Conservation (phyloP, 1,139 yeast genomes). For the Protomyces macrosporus region DNA sequence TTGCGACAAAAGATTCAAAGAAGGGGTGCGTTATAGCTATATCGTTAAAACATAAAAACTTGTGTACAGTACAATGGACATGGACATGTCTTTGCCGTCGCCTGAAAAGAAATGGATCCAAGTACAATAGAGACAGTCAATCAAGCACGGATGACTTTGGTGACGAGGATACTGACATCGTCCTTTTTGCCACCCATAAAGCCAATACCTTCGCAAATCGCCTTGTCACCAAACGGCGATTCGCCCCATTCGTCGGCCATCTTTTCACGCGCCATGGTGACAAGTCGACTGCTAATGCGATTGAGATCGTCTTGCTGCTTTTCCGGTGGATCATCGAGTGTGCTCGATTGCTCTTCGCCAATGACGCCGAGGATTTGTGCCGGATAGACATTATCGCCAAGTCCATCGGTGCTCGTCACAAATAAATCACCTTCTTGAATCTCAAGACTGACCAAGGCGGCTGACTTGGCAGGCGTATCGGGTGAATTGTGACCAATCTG, state of each 20-base stretch:
- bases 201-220: slow-evolving; percentile 30
- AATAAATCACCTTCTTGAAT: slow-evolving; percentile 26
- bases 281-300: slow-evolving; percentile 15
- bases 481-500: slow-evolving; percentile 30
- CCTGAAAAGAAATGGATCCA: not conserved
- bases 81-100: not conserved
- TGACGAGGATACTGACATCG: slow-evolving; percentile 28
- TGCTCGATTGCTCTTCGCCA: slow-evolving; percentile 13
- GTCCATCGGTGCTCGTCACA: slow-evolving; percentile 30
- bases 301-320: slow-evolving; percentile 2
- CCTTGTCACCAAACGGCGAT: slow-evolving; percentile 30
- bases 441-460: slow-evolving; percentile 7
- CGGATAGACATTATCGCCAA: slow-evolving; percentile 30
- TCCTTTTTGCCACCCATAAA: slow-evolving; percentile 30
- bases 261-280: slow-evolving; percentile 24
- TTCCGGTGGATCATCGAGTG: not conserved
- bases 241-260: slow-evolving; percentile 29
- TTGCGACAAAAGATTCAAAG: not conserved
- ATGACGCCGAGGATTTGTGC: slow-evolving; percentile 27
- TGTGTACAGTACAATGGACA: no score
- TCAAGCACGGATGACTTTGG: slow-evolving; percentile 2
- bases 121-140: not conserved
- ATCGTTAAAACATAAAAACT: not conserved
- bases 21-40: not conserved
- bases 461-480: slow-evolving; percentile 26